phyloP scores from a whole-genome alignment of 306 rosid species.

The Styphnolobium japonicum region DNA sequence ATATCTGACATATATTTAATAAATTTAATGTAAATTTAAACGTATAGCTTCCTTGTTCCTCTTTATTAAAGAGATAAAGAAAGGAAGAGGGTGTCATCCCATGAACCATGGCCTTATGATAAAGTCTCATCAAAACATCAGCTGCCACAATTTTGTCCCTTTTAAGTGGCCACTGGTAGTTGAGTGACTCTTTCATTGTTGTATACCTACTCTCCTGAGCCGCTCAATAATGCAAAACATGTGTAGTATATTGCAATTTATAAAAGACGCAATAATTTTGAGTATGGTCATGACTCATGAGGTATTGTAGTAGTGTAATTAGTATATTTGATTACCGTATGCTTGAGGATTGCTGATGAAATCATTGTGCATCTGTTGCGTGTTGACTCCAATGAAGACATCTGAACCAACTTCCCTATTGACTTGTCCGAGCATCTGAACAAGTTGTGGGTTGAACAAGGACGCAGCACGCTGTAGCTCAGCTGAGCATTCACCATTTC shows the following conservation, averaged over 20 bases:
- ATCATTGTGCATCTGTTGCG: conserved; percentile 36
- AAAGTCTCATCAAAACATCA: too few species aligned
- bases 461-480: conserved; percentile 47
- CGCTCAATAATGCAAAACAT: too few species aligned
- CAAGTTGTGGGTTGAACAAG: conserved; percentile 52
- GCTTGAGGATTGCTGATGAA: conserved; percentile 49
- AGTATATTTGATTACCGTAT: conserved; percentile 30
- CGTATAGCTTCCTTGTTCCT: too few species aligned
- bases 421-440: conserved; percentile 32
- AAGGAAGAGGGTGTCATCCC: too few species aligned
- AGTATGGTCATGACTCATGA: too few species aligned
- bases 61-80: too few species aligned
- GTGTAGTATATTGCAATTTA: not conserved
- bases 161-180: too few species aligned
- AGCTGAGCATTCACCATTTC: conserved; percentile 47
- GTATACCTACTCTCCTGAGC: not conserved
- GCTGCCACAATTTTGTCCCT: too few species aligned
- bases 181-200: not conserved
- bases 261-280: not conserved
- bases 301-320: not conserved
- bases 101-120: too few species aligned
- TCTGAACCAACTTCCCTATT: conserved; percentile 39
- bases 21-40: too few species aligned
- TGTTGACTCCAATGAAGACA: conserved; percentile 49
- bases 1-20: too few species aligned